A percentile compares a stretch with the other conserved stretches of the same genome.
Evolutionary conservation across 495 filamentous ascomycete species (phyloP).

Genomic region (Recurvomyces mirabilis): DNA sequence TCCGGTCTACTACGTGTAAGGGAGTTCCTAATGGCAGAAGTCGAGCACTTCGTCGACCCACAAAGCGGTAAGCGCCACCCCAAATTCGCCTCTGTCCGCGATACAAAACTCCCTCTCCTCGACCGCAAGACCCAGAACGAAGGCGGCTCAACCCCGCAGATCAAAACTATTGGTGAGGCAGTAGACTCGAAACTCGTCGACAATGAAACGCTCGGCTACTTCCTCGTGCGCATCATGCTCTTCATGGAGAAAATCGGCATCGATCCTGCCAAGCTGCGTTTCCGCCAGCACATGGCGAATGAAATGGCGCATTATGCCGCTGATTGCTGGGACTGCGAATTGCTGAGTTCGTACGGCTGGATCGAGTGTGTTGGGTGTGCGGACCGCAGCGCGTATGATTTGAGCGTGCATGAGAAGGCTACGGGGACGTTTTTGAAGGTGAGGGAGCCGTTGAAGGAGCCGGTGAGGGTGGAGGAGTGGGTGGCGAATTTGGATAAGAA

Average conservation of each 20-base stretch:
- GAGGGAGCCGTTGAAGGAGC: conserved; percentile 54
- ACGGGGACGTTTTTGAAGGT: conserved; percentile 68
- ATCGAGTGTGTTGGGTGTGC: conserved; percentile 81
- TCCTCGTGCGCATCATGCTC: conserved; percentile 63
- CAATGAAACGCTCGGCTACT: conserved; percentile 83
- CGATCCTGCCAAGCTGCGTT: conserved; percentile 61
- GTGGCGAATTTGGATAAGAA: conserved; percentile 70
- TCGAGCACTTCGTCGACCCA: conserved; percentile 72
- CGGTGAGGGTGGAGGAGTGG: conserved; percentile 60
- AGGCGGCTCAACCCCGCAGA: conserved; percentile 51
- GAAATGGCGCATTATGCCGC: conserved; percentile 78
- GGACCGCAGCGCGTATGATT: conserved; percentile 69
- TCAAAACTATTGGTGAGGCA: conserved; percentile 57
- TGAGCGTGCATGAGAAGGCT: conserved; percentile 68
- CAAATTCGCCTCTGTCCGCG: conserved; percentile 55
- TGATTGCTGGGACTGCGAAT: conserved; percentile 79
- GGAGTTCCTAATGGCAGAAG: conserved; percentile 69
- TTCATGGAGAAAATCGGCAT: conserved; percentile 63
- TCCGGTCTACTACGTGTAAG: conserved; percentile 56
- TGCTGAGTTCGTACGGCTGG: conserved; percentile 71
- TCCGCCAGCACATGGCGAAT: conserved; percentile 75
- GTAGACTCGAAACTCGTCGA: conserved; percentile 59
- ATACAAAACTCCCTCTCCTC: conserved; percentile 56
- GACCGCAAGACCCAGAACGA: conserved; percentile 61
- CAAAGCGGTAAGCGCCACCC: conserved; percentile 59